Conservation (phyloP, 495 filamentous ascomycete species). For the Neurospora sp. region DNA sequence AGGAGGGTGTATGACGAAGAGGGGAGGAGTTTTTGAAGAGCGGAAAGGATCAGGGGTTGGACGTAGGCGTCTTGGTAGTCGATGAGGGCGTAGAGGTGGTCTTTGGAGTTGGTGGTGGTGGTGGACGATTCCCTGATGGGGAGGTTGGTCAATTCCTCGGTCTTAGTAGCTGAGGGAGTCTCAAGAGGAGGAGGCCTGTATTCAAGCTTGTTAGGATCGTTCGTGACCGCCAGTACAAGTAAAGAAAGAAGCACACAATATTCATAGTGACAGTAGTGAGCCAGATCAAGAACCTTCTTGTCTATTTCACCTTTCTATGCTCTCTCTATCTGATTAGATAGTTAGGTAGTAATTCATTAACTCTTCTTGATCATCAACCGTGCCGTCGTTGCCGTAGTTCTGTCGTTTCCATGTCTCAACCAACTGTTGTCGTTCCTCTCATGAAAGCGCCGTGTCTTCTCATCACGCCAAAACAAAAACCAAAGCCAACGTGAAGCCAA, state of each 20-base stretch:
- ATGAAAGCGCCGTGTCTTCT: neutral
- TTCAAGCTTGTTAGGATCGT: neutral
- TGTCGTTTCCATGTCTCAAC: neutral
- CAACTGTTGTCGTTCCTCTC: neutral
- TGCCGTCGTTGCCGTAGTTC: neutral
- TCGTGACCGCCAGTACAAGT: neutral
- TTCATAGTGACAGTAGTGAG: neutral
- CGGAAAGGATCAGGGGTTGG: constrained; percentile 66
- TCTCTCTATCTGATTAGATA: constrained; percentile 16
- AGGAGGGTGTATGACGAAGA: constrained; percentile 22
- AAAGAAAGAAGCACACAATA: constrained; percentile 5
- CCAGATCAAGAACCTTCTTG: constrained; percentile 9
- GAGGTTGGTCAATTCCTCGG: neutral
- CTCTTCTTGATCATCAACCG: neutral
- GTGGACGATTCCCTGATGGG: neutral
- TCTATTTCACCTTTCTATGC: constrained; percentile 22
- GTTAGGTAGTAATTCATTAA: neutral
- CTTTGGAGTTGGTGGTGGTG: neutral
- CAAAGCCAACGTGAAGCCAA: neutral
- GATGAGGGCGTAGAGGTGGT: constrained; percentile 61
- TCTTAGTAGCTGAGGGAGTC: neutral
- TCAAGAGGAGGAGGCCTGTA: neutral
- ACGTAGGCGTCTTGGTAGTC: constrained; percentile 82
- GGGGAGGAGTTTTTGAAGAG: constrained; percentile 55
- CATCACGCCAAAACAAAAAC: neutral